Conservation (phyloP, 2,329 filamentous ascomycete species). For the Byssoonygena ceratinophila region DNA sequence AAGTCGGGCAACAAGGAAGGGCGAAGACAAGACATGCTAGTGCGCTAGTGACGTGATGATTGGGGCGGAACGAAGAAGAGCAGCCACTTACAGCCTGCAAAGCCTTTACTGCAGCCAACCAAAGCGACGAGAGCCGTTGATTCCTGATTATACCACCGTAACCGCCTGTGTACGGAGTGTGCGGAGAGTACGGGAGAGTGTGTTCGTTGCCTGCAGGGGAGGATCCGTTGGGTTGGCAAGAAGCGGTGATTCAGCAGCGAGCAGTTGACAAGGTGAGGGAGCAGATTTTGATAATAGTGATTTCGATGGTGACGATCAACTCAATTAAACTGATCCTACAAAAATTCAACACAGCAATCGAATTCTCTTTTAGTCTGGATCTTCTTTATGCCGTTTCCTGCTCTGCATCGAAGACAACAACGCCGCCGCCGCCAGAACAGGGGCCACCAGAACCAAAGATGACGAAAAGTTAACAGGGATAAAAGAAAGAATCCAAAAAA, state of each 20-base stretch:
- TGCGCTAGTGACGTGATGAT: conserved; percentile 9
- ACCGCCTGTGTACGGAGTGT: no score
- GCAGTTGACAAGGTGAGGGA: no score
- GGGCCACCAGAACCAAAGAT: conserved; percentile 7
- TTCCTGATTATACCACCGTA: no score
- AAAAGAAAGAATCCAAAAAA: neutral
- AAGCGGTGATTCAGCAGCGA: conserved; percentile 16
- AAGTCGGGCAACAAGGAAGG: conserved; percentile 8
- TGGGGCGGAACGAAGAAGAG: conserved; percentile 9
- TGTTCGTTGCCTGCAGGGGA: conserved; percentile 13
- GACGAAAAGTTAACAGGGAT: neutral
- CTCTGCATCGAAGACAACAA: no score
- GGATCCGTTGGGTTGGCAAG: conserved; percentile 19
- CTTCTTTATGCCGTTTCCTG: no score
- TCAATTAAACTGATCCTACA: no score
- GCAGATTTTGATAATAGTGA: no score
- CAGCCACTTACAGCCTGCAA: conserved; percentile 17
- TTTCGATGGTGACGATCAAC: no score
- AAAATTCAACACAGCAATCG: no score
- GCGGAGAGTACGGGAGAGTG: no score
- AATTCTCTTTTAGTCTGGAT: neutral
- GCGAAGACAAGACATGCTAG: neutral
- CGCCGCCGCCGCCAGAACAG: conserved; percentile 1
- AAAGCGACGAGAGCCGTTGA: no score
- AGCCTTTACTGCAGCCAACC: no score